Evolutionary conservation across 2,329 filamentous ascomycete genomes (phyloP).

Genomic region (Calonectria pseudoreteaudii): DNA sequence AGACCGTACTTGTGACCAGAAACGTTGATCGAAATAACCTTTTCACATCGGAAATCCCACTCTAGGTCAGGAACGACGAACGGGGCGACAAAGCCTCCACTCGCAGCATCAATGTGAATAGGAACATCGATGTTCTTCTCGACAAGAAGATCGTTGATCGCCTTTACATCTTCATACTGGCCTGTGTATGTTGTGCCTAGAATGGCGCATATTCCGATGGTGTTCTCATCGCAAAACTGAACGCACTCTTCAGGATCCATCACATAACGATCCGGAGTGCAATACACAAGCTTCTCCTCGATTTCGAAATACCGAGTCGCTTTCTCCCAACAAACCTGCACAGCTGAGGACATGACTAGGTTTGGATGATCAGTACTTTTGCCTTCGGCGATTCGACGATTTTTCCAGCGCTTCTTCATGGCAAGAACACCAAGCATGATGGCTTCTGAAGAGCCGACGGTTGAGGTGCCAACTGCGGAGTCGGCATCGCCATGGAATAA

Average conservation of each 20-base stretch:
- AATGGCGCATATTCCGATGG: constrained; percentile 92
- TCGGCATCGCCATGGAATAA: constrained; percentile 84
- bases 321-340: constrained; percentile 99
- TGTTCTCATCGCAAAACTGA: constrained; percentile 74
- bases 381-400: constrained; percentile 83
- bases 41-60: constrained; percentile 93
- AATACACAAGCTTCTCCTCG: constrained; percentile 85
- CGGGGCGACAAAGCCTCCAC: constrained; percentile 91
- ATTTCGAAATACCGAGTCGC: constrained; percentile 90
- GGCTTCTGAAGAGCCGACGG: constrained; percentile 89
- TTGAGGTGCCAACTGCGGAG: constrained; percentile 86
- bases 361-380: constrained; percentile 87
- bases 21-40: constrained; percentile 93
- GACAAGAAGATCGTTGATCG: constrained; percentile 87
- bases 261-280: constrained; percentile 70
- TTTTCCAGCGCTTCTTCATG: constrained; percentile 97
- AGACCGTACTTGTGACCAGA: constrained; percentile 89
- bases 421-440: constrained; percentile 87
- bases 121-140: constrained; percentile 81
- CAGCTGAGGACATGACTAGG: constrained; percentile 94
- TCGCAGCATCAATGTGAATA: constrained; percentile 94
- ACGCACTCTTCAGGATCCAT: constrained; percentile 74
- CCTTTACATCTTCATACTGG: constrained; percentile 94
- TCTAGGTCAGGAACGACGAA: constrained; percentile 86
- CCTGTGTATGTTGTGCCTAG: constrained; percentile 95